Evolutionary conservation across 495 filamentous ascomycete species (phyloP).

Genomic region (Chaetomium cochliodes): DNA sequence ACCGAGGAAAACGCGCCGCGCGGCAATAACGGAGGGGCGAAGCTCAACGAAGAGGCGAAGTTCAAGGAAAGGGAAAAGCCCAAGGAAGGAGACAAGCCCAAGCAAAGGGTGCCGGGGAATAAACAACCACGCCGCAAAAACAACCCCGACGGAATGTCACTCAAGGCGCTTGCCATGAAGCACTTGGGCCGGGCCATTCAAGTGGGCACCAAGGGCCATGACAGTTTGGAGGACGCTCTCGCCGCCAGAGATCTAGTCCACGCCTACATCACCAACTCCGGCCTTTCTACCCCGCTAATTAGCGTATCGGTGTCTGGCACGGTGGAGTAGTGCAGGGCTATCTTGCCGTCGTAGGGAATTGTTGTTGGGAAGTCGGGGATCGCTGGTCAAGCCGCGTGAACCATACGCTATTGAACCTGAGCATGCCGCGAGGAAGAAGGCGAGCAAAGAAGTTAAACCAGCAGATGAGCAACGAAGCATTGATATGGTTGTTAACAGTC

Average conservation of each 20-base stretch:
- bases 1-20: too few relatives aligned
- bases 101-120: neutral
- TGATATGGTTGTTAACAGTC: too few relatives aligned
- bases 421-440: too few relatives aligned
- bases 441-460: too few relatives aligned
- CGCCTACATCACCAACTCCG: neutral
- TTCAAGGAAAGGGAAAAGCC: neutral
- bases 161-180: conserved; percentile 35
- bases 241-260: conserved; percentile 42
- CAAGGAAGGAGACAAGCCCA: neutral
- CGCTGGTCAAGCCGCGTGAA: too few relatives aligned
- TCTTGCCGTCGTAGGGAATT: too few relatives aligned
- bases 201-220: conserved; percentile 27
- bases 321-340: neutral
- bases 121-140: conserved; percentile 23
- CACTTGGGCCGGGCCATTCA: conserved; percentile 39
- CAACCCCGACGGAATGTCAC: conserved; percentile 20
- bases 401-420: too few relatives aligned
- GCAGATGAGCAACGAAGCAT: too few relatives aligned
- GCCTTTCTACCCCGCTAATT: neutral
- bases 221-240: conserved; percentile 46
- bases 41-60: too few relatives aligned
- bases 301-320: neutral
- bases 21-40: too few relatives aligned
- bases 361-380: too few relatives aligned